A percentile compares a stretch with the other conserved stretches of the same genome.
phyloP scores from a whole-genome alignment of 768 basidiomycete genomes.

The Amanita muscaria region DNA sequence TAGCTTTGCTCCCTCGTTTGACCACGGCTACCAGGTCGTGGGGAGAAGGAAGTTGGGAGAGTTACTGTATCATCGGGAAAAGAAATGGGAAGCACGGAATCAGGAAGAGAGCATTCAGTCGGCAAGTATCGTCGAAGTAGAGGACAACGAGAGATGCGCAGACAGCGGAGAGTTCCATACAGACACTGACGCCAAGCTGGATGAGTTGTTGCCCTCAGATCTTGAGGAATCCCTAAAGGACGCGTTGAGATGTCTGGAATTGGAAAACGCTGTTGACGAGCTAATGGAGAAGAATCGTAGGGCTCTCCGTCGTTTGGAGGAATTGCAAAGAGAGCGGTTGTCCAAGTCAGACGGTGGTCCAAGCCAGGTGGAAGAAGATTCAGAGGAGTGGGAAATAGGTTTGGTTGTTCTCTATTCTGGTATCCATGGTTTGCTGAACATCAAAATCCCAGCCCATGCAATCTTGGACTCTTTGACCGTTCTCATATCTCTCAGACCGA shows the following conservation, averaged over 20 bases:
- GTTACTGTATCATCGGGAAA: slow-evolving; percentile 42
- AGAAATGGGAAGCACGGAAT: slow-evolving; percentile 24
- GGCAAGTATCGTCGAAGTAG: slow-evolving; percentile 20
- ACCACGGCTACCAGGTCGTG: slow-evolving; percentile 67
- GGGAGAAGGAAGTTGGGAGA: slow-evolving; percentile 56
- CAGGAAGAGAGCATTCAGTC: slow-evolving; percentile 21
- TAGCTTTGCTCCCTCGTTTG: slow-evolving; percentile 73
- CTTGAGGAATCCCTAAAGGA: slow-evolving; percentile 50
- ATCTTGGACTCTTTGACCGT: slow-evolving; percentile 63
- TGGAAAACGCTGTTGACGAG: slow-evolving; percentile 63
- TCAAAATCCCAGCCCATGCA: slow-evolving; percentile 46
- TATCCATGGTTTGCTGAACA: slow-evolving; percentile 10
- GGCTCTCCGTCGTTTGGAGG: slow-evolving; percentile 56
- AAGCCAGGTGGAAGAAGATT: slow-evolving; percentile 47
- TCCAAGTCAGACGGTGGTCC: slow-evolving; percentile 34
- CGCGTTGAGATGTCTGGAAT: slow-evolving; percentile 48
- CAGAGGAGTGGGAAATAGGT: slow-evolving; percentile 84
- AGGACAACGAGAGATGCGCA: slow-evolving; percentile 8
- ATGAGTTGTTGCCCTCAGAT: slow-evolving; percentile 47
- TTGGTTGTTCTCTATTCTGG: slow-evolving; percentile 9
- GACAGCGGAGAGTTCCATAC: slow-evolving; percentile 10
- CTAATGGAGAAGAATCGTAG: slow-evolving; percentile 56
- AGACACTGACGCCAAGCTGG: slow-evolving; percentile 35
- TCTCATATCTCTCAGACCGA: slow-evolving; percentile 65
- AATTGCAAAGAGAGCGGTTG: slow-evolving; percentile 54